Evolutionary conservation across 176 grass and related monocot species (phyloP), one percentile per base, ranked within the genome.

Genomic region (Canna indica): DNA sequence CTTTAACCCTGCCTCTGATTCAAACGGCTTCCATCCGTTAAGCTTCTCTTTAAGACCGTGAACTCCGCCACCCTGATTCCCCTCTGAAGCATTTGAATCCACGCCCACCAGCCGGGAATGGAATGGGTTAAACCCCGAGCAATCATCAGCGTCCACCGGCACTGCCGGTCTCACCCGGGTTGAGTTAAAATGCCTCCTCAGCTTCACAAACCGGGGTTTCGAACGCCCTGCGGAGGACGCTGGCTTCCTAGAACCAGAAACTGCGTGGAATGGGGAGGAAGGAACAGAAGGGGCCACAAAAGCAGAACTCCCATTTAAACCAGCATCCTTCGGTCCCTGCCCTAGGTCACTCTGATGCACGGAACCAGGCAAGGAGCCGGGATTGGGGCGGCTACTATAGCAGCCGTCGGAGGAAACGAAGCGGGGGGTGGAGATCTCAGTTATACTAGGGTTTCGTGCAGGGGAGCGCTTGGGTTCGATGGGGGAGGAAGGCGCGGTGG

Each of bases 91-190:
- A n/a, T 29, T 36, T 16, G 61, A 26, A 1, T 54, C 52, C 13
- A 18, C 34, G 36, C 7, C 36, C n/a, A 39, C 54, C 7, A 5
- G 52, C 36, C 33, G 3, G 10, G 53, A 42, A 4, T 36, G 36
- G 36, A 69, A 77, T 33, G 75, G 65, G 35, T 77, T 77, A 26
- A 58, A 69, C 9, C 65, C 64, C 3, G 64, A 13, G 26, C 42
- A 24, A 45, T 41, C 35, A 10, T 22, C 65, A 3, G 36, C 15
- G 7, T 58, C 35, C 24, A 47, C 24, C 14, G 24, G n/a, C 64
- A 34, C 65, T 6, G 50, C 17, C 5, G 64, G 67, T 11, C 34
- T 36, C 71, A 59, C 53, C 53, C 71, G 48, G 4, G 34, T 3
- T 12, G 71, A 58, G 1, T 22, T 4, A 9, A 59, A 39, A 60